Percentiles rank a stretch among this genome's conserved stretches.
These are phyloP conservation scores for Tilletia horrida DNA, from an alignment of 1,284 basidiomycete genomes.

Conservation along the genomic window DNA sequence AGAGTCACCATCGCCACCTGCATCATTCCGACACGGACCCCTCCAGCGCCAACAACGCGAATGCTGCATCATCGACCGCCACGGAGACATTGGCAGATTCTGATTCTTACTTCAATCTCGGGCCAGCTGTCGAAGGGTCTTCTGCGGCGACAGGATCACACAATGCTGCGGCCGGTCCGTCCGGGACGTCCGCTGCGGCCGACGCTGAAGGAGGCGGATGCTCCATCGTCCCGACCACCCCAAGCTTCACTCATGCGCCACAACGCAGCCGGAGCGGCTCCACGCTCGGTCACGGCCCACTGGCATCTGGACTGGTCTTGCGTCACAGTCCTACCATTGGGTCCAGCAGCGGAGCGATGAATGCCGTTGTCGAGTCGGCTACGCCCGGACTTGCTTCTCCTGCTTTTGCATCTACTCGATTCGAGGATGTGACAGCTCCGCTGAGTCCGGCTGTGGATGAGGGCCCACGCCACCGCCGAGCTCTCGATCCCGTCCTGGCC, in stretches of 20 bases:
- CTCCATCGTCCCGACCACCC: background rate
- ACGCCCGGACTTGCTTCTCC: too few relatives aligned
- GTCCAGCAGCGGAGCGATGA: background rate
- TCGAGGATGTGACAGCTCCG: too few relatives aligned
- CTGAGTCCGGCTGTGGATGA: too few relatives aligned
- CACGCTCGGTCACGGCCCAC: background rate
- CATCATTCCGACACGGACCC: background rate
- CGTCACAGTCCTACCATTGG: background rate
- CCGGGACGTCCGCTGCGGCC: background rate
- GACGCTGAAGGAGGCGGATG: background rate
- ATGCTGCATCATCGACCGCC: too few relatives aligned
- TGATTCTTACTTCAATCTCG: constrained; percentile 6
- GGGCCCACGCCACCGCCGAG: constrained; percentile 13
- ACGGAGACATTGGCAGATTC: too few relatives aligned
- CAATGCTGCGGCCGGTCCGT: constrained; percentile 3
- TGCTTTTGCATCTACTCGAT: too few relatives aligned
- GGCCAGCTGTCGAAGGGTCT: background rate
- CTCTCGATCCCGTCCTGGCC: constrained; percentile 41
- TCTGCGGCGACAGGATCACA: background rate
- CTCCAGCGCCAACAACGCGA: too few relatives aligned
- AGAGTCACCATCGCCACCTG: background rate
- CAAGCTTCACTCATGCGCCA: background rate
- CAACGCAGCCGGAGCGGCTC: constrained; percentile 6
- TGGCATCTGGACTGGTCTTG: constrained; percentile 1
- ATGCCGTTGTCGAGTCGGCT: too few relatives aligned